Percentiles rank a stretch among this genome's conserved stretches.
phyloP scores from a whole-genome alignment of 257 asterid genomes.

The Lantana camara region DNA sequence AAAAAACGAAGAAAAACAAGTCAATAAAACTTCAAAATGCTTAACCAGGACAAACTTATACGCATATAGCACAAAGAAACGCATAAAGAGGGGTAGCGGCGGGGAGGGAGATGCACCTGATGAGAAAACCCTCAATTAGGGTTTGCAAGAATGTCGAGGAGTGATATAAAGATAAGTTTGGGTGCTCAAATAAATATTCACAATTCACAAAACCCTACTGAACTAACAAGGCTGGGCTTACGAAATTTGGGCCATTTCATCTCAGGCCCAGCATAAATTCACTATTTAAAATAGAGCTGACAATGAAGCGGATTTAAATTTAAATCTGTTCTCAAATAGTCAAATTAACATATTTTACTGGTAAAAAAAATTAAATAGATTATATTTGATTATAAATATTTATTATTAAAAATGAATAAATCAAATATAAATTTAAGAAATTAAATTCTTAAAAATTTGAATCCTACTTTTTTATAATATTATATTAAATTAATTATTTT shows the following conservation, averaged over 20 bases:
- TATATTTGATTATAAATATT: too few species aligned
- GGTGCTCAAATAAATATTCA: constrained; percentile 1
- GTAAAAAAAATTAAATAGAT: too few species aligned
- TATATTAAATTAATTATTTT: too few species aligned
- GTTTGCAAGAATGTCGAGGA: not conserved
- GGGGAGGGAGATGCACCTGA: constrained; percentile 13
- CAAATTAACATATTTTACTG: too few species aligned
- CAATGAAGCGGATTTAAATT: too few species aligned
- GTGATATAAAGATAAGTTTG: not conserved
- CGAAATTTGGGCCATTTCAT: not conserved
- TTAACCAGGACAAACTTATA: not conserved
- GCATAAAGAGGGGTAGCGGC: not conserved
- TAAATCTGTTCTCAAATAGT: too few species aligned
- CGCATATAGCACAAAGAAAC: not conserved
- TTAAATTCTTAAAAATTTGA: too few species aligned
- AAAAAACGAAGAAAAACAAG: not conserved
- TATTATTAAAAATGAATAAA: too few species aligned
- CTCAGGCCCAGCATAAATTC: not conserved
- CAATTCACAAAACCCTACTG: not conserved
- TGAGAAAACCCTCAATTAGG: constrained; percentile 4
- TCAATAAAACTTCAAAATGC: constrained; percentile 11
- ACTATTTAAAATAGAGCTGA: too few species aligned
- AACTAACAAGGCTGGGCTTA: not conserved
- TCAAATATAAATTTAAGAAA: too few species aligned
- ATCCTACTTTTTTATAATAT: too few species aligned